Conservation (phyloP, 192 early-diverging fungal genomes). For the Entomortierella parvispora region DNA sequence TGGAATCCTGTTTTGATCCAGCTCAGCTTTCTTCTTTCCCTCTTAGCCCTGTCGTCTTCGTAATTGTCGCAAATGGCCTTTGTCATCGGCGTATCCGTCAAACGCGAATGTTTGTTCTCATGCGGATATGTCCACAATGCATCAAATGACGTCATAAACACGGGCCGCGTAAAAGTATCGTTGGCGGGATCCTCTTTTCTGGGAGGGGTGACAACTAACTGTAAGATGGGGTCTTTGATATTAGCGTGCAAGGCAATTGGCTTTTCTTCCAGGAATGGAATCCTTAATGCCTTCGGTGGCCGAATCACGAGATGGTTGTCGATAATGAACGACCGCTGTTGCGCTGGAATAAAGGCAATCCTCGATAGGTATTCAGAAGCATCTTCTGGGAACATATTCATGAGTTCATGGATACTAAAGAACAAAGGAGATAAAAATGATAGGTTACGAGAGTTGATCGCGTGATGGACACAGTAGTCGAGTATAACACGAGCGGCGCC, state of each 20-base stretch:
- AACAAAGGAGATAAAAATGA: conserved; percentile 19
- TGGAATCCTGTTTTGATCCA: neutral
- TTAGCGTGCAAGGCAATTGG: neutral
- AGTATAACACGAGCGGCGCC: conserved; percentile 26
- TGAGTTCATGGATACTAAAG: conserved; percentile 7
- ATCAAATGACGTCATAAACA: conserved; percentile 7
- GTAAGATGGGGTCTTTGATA: conserved; percentile 17
- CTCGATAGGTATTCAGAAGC: neutral
- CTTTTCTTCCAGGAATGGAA: conserved; percentile 23
- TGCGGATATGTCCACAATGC: neutral
- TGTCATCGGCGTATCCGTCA: neutral
- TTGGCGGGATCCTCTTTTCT: neutral
- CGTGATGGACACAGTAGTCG: conserved; percentile 26
- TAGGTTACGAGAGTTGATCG: conserved; percentile 9
- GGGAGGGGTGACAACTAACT: neutral
- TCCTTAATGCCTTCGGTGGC: conserved; percentile 1
- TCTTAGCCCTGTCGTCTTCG: too few species aligned
- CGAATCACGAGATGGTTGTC: conserved; percentile 1
- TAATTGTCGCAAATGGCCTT: neutral
- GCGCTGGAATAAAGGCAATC: neutral
- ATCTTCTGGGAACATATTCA: conserved; percentile 20
- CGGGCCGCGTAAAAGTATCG: conserved; percentile 1
- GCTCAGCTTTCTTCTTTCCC: neutral
- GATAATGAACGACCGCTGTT: conserved; percentile 3
- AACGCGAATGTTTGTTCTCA: neutral